phyloP scores from a whole-genome alignment of 371 early-diverging fungal genomes.

The Rhizopus stolonifer region DNA sequence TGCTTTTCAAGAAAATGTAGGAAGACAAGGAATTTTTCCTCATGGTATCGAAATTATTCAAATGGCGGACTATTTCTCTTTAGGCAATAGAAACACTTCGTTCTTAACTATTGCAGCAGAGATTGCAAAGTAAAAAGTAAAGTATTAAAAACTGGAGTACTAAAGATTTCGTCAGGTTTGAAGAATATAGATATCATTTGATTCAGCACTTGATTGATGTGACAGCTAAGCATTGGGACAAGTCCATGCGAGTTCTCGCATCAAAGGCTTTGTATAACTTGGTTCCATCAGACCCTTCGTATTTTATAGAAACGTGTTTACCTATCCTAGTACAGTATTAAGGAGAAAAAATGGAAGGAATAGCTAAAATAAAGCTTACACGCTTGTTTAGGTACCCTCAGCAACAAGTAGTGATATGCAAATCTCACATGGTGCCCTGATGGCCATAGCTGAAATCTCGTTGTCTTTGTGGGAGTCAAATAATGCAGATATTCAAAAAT shows the following conservation, averaged over 20 bases:
- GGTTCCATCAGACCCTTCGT: slow-evolving; percentile 56
- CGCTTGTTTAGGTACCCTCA: slow-evolving; percentile 54
- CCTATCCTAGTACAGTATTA: slow-evolving; percentile 32
- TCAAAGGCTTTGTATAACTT: slow-evolving; percentile 69
- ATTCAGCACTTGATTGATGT: slow-evolving; percentile 66
- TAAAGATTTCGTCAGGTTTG: slow-evolving; percentile 54
- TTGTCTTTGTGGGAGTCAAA: slow-evolving; percentile 47
- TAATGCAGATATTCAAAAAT: neutral
- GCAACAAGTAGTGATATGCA: slow-evolving; percentile 61
- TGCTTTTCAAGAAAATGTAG: slow-evolving; percentile 97
- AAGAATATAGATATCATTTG: slow-evolving; percentile 71
- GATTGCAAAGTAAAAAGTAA: slow-evolving; percentile 69
- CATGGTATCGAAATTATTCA: slow-evolving; percentile 91
- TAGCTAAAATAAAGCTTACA: neutral
- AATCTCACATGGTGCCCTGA: slow-evolving; percentile 76
- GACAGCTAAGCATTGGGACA: slow-evolving; percentile 87
- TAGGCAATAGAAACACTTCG: slow-evolving; percentile 80
- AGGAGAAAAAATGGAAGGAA: neutral
- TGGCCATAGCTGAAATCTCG: slow-evolving; percentile 72
- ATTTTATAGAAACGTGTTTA: slow-evolving; percentile 54
- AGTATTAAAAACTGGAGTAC: neutral
- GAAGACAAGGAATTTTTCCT: slow-evolving; percentile 91
- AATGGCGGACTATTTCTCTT: slow-evolving; percentile 86
- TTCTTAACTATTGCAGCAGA: slow-evolving; percentile 65
- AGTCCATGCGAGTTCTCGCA: slow-evolving; percentile 72